Percentiles rank a stretch among this genome's conserved stretches.
Conservation (phyloP, 768 basidiomycete species). For the Termitomyces sp. region DNA sequence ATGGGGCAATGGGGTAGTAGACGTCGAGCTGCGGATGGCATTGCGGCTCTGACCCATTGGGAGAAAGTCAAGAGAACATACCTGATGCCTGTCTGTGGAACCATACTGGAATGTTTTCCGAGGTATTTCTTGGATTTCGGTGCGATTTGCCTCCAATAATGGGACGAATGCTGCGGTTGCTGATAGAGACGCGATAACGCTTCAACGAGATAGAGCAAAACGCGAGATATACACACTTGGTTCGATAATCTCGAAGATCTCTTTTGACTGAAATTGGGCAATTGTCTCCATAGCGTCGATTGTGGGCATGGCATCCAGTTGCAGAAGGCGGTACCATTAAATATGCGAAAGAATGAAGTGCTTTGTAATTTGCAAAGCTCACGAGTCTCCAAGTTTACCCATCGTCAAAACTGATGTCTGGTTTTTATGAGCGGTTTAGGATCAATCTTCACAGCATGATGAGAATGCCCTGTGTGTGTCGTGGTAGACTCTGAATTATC, state of each 20-base stretch:
- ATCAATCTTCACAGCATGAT: background rate
- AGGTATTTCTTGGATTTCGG: slow-evolving; percentile 41
- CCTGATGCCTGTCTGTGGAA: slow-evolving; percentile 43
- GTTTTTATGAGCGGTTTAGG: background rate
- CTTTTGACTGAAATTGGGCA: slow-evolving; percentile 22
- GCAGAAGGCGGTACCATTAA: no score
- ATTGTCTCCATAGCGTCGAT: slow-evolving; percentile 29
- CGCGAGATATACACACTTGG: slow-evolving; percentile 34
- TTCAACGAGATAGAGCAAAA: no score
- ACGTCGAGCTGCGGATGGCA: slow-evolving; percentile 47
- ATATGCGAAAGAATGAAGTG: no score
- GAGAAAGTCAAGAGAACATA: slow-evolving; percentile 21
- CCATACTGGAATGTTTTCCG: slow-evolving; percentile 56
- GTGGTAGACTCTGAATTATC: background rate
- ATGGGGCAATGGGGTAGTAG: slow-evolving; percentile 45
- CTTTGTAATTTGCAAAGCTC: background rate
- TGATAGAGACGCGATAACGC: no score
- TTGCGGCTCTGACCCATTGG: background rate
- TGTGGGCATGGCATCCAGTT: background rate
- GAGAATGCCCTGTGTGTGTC: background rate
- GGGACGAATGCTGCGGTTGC: slow-evolving; percentile 20
- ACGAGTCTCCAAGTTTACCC: background rate
- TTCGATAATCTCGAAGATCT: slow-evolving; percentile 24
- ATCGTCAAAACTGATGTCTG: background rate
- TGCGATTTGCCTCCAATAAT: slow-evolving; percentile 40